A percentile compares a stretch with the other conserved stretches of the same genome.
These are phyloP conservation scores for Rhodotorula babjevae DNA, from an alignment of 768 basidiomycete genomes.

Conservation along the genomic window DNA sequence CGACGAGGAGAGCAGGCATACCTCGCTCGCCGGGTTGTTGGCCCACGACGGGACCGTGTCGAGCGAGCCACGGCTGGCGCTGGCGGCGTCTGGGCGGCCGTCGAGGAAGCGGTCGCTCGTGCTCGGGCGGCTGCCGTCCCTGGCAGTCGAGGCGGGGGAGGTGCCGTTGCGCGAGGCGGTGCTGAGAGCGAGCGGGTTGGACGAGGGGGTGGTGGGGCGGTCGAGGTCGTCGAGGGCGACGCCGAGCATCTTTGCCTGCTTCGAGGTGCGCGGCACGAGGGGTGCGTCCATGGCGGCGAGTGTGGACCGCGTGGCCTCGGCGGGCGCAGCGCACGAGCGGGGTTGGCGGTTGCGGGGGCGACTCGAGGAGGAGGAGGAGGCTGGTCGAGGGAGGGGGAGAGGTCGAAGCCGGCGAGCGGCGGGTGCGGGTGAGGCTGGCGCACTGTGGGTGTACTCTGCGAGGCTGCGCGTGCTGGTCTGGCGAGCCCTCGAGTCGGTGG, in stretches of 20 bases:
- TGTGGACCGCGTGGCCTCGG: neutral
- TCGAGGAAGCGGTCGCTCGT: neutral
- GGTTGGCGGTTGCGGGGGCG: neutral
- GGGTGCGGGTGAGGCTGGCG: no score
- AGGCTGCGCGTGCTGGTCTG: no score
- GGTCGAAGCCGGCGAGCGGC: no score
- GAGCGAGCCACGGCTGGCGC: neutral
- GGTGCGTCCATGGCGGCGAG: slow-evolving; percentile 8
- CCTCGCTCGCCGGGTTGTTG: slow-evolving; percentile 2
- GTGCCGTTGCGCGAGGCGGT: neutral
- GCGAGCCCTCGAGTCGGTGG: no score
- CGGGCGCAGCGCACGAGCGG: neutral
- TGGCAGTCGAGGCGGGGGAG: no score
- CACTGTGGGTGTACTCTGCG: no score
- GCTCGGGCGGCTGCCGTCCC: no score
- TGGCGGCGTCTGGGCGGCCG: neutral
- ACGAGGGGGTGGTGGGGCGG: neutral
- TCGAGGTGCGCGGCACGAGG: slow-evolving; percentile 10
- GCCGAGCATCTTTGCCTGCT: slow-evolving; percentile 39
- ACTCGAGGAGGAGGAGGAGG: no score
- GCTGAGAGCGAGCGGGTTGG: neutral
- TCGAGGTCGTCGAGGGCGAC: slow-evolving; percentile 15
- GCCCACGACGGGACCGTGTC: slow-evolving; percentile 20
- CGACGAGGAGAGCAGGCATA: neutral
- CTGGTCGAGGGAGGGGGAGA: no score